Evolutionary conservation across 2,329 filamentous ascomycete species (phyloP).

Genomic region (Albifimbria verrucaria): DNA sequence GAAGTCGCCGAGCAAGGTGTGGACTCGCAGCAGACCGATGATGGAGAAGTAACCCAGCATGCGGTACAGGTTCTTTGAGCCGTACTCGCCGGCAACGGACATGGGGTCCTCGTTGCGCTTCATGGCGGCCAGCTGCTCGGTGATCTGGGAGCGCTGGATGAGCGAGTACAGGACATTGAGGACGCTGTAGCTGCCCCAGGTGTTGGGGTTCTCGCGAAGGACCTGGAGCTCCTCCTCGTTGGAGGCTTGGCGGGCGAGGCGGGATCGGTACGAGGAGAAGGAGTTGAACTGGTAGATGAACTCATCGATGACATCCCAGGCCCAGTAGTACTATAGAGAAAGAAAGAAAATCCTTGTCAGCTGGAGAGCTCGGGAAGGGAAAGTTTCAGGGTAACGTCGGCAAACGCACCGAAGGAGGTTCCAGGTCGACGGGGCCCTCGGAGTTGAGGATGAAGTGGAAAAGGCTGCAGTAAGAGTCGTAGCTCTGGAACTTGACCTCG

Average conservation of each 20-base stretch:
- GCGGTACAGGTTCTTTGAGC: slow-evolving; percentile 88
- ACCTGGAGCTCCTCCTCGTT: slow-evolving; percentile 92
- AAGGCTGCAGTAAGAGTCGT: slow-evolving; percentile 98
- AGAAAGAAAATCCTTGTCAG: slow-evolving; percentile 12
- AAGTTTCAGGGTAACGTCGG: background rate
- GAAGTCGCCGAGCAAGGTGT: slow-evolving; percentile 96
- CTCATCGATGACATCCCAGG: slow-evolving; percentile 99
- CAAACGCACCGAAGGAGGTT: slow-evolving; percentile 83
- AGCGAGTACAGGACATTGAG: slow-evolving; percentile 99
- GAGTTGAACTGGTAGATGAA: slow-evolving; percentile 99
- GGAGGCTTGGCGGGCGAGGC: slow-evolving; percentile 75
- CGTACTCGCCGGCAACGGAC: slow-evolving; percentile 90
- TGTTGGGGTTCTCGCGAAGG: slow-evolving; percentile 95
- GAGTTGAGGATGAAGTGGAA: slow-evolving; percentile 99
- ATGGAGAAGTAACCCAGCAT: slow-evolving; percentile 99
- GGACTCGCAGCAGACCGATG: slow-evolving; percentile 91
- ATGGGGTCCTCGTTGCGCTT: slow-evolving; percentile 90
- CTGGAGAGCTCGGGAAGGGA: background rate
- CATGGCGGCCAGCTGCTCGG: slow-evolving; percentile 91
- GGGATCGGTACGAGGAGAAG: slow-evolving; percentile 94
- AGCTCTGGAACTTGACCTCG: slow-evolving; percentile 97
- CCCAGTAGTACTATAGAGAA: slow-evolving; percentile 92
- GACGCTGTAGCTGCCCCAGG: slow-evolving; percentile 99
- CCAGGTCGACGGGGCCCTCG: slow-evolving; percentile 95
- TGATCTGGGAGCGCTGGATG: slow-evolving; percentile 97